phyloP scores from a whole-genome alignment of 768 basidiomycete species.

The Leccinum broughii region DNA sequence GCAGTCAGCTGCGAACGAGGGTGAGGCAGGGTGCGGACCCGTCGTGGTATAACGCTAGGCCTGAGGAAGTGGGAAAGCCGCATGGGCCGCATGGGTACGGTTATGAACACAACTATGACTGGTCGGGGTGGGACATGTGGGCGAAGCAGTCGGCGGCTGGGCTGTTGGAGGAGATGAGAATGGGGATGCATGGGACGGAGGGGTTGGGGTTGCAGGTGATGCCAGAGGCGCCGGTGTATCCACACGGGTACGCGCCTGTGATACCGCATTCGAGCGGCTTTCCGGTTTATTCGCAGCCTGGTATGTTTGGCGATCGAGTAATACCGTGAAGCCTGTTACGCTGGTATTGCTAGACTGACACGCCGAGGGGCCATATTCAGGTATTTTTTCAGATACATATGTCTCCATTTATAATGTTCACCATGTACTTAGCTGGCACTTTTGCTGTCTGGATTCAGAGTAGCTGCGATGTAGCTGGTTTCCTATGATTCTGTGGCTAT shows the following conservation, averaged over 20 bases:
- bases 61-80: slow-evolving; percentile 6
- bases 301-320: background rate
- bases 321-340: background rate
- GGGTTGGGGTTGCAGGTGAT: background rate
- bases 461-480: too few species aligned
- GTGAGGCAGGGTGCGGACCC: slow-evolving; percentile 21
- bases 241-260: slow-evolving; percentile 22
- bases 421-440: too few species aligned
- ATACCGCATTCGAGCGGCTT: background rate
- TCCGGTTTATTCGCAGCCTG: slow-evolving; percentile 13
- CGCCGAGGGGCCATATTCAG: background rate
- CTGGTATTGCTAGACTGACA: background rate
- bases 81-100: background rate
- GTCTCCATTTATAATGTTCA: background rate
- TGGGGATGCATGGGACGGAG: background rate
- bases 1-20: slow-evolving; percentile 17
- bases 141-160: slow-evolving; percentile 24
- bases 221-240: slow-evolving; percentile 14
- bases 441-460: too few species aligned
- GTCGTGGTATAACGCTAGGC: slow-evolving; percentile 30
- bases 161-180: slow-evolving; percentile 7
- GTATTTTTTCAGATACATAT: background rate
- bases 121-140: slow-evolving; percentile 27
- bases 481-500: too few species aligned
- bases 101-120: slow-evolving; percentile 1